These are phyloP conservation scores for Ramaria sp. DNA, from an alignment of 768 basidiomycete genomes.

Conservation along the genomic window DNA sequence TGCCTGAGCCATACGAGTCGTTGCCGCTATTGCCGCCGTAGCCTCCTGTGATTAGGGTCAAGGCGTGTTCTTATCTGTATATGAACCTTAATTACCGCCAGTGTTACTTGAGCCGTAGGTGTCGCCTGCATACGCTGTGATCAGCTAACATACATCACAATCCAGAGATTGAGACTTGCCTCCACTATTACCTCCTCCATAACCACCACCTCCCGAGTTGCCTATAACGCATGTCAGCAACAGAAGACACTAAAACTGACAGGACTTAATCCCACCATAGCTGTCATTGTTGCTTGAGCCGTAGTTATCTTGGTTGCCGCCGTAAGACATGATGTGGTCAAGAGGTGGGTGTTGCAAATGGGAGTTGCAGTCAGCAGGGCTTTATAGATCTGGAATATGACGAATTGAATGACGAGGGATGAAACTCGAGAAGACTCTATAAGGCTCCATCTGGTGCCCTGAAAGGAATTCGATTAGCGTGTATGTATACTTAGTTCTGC, in stretches of 20 bases:
- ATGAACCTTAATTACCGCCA: neutral
- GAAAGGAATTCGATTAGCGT: too few relatives aligned
- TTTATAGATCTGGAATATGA: neutral
- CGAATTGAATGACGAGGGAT: neutral
- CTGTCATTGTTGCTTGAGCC: neutral
- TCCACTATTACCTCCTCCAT: neutral
- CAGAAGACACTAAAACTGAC: neutral
- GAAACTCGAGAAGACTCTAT: neutral
- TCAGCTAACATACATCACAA: neutral
- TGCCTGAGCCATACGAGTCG: neutral
- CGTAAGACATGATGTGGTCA: constrained; percentile 2
- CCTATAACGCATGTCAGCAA: neutral
- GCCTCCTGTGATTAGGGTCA: neutral
- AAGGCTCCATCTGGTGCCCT: too few relatives aligned
- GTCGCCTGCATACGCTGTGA: neutral
- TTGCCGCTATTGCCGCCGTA: neutral
- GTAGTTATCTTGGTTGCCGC: neutral
- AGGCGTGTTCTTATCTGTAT: too few relatives aligned
- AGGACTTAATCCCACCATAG: neutral
- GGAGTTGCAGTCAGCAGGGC: too few relatives aligned
- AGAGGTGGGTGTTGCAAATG: neutral
- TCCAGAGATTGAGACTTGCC: neutral
- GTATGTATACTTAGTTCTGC: too few relatives aligned
- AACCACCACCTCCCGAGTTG: neutral
- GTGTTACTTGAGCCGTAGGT: neutral